phyloP scores from a whole-genome alignment of 1,284 basidiomycete species.

The Boletellus sp. region DNA sequence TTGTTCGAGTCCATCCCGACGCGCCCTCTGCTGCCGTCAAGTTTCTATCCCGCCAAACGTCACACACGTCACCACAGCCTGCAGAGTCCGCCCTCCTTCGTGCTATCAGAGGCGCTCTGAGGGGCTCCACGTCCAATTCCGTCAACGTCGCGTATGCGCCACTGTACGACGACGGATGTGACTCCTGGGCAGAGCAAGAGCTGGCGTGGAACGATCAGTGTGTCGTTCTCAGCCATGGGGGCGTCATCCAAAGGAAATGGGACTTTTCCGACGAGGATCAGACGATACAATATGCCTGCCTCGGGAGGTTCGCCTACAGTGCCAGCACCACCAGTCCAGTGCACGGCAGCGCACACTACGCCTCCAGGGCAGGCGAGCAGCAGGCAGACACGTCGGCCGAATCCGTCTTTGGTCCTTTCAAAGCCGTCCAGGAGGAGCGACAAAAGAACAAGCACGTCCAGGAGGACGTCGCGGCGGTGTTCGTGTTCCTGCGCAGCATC shows the following conservation, averaged over 20 bases:
- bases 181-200: slow-evolving; percentile 44
- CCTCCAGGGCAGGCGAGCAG: slow-evolving; percentile 28
- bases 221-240: slow-evolving; percentile 69
- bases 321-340: slow-evolving; percentile 31
- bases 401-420: slow-evolving; percentile 62
- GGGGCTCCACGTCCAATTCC: slow-evolving; percentile 44
- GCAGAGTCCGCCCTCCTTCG: slow-evolving; percentile 45
- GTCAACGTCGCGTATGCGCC: slow-evolving; percentile 38
- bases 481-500: slow-evolving; percentile 74
- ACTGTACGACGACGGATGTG: slow-evolving; percentile 33
- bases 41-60: slow-evolving; percentile 19
- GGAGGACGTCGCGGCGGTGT: slow-evolving; percentile 55
- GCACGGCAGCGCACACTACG: slow-evolving; percentile 39
- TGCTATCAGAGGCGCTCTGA: slow-evolving; percentile 50
- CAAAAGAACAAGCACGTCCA: slow-evolving; percentile 30
- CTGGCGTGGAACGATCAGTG: slow-evolving; percentile 70
- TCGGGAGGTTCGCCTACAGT: slow-evolving; percentile 66
- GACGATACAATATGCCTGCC: slow-evolving; percentile 71
- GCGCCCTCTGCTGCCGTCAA: slow-evolving; percentile 32
- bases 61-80: slow-evolving; percentile 7
- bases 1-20: slow-evolving; percentile 37
- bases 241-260: slow-evolving; percentile 72
- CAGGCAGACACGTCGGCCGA: slow-evolving; percentile 34
- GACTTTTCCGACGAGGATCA: slow-evolving; percentile 69
- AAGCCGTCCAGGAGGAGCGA: slow-evolving; percentile 27